Base-by-base conservation (phyloP, 441 rosid genomes). In the Kokia cookei region DNA sequence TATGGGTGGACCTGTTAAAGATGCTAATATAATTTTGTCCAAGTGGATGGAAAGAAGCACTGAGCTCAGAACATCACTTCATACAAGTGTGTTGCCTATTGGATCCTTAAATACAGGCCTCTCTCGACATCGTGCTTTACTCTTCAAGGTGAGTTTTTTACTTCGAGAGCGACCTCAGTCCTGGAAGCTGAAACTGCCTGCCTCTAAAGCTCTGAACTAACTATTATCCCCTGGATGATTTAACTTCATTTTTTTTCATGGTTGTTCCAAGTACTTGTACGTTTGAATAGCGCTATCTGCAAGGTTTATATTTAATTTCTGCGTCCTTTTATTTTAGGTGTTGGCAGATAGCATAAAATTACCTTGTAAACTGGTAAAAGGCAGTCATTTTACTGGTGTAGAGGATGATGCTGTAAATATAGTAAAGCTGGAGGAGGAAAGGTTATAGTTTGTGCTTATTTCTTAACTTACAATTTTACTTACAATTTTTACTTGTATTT, bases 391-490 rank as follows among this genome's bases (percentile, higher is more conserved):
- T 89, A 96, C 99, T 60, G 99, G 99, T 11, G 86, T 87, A 13
- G 99, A 96, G 85, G 98, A 96, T 76, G 99, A 92, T 85, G 99
- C 96, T 72, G 94, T 96, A 77, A 92, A 96, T 85, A 90, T 90
- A 64, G 90, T 96, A 84, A 92, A 91, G 84, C 80, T 90, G 77
- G 93, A 88, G 53, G 89, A 92, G 82, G 98, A 89, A 81, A 96
- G 99, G 99, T 93, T 75, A 47, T 81, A 48, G 48, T 40, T 78
- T 83, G 66, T 76, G 59, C 77, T 76, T 48, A 64, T 79, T 76
- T 70, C 64, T 76, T 58, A 65, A 47, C 69, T 57, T 53, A 22
- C 26, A 6, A 40, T 67, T 68, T 10, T 22, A 47, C 69, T 51
- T 53, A 22, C 26, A 6, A 40, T 67, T 68, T 10, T 22, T 74